Base-by-base conservation (phyloP, 1,284 basidiomycete genomes). In the Cerrena zonata region DNA sequence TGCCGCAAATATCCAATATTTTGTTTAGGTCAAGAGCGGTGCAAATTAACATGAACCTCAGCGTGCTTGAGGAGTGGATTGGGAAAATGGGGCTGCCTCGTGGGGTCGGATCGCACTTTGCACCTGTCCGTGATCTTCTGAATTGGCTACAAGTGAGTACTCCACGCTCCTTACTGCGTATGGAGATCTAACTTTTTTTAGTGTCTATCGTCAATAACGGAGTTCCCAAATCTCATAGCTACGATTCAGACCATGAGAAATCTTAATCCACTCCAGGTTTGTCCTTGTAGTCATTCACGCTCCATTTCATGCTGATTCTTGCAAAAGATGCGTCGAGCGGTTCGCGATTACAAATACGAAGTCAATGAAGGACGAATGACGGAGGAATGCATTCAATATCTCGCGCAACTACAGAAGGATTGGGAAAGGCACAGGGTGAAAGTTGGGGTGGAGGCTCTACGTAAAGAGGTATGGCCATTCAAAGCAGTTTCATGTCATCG, bases 341-440 rank as follows among this genome's bases (percentile, higher is more conserved):
- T 94, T 21, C 82, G 86, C 45, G 94, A 98, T 61, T 99, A 99
- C 71, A 87, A 89, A 58, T 98, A 91, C 65, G 94, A 98, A 70
- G 87, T 97, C 46, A 89, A 89, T 62, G 95, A 99, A 69, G 77
- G 81, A 2, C 79, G 80, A 54, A 96, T 99, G 91, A 88, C 86
- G 4, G 92, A 96, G 22, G 95, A 99, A 65, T 98, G 94, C 62
- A 72, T 82, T 44, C 91, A 96, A 69, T 98, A 98, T 63, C 79
- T 99, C 23, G 87, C 84, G 3, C 94, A 97, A 61, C 72, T 97
- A 11, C 93, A 96, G 67, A 91, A 91, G 61, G 94, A 98, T 64
- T 98, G 95, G 95, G 93, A 96, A 69, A 75, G 89, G 52, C 85
- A 89, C 65, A 76, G 91, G 24, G 82, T 94, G 27, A 89, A 90